Conservation (phyloP, 768 basidiomycete species). For the Dentipellis fragilis region DNA sequence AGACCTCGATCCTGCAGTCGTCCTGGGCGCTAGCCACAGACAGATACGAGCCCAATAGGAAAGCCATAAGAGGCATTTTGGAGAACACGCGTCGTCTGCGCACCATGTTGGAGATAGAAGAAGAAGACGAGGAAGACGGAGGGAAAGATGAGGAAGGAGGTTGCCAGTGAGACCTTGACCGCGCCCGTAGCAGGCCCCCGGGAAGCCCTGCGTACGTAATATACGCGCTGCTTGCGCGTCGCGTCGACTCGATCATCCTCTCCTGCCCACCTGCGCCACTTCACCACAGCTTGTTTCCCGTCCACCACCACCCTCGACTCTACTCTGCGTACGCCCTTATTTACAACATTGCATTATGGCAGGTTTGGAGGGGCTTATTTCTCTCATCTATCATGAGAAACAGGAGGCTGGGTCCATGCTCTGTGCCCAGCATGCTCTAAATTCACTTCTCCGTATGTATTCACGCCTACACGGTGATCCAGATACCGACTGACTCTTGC, state of each 20-base stretch:
- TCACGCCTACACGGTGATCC: not conserved
- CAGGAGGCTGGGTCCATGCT: slow-evolving; percentile 75
- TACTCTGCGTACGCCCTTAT: not conserved
- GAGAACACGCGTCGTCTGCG: not conserved
- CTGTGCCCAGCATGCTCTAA: slow-evolving; percentile 82
- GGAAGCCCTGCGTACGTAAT: slow-evolving; percentile 12
- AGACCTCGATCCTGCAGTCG: slow-evolving; percentile 34
- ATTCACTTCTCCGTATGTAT: slow-evolving; percentile 67
- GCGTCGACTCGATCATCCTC: not conserved
- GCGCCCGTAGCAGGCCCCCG: slow-evolving; percentile 5
- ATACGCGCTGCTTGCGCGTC: slow-evolving; percentile 14
- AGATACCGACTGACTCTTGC: slow-evolving; percentile 1
- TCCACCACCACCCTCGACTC: not conserved
- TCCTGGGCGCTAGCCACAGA: slow-evolving; percentile 6
- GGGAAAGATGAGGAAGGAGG: not conserved
- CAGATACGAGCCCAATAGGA: slow-evolving; percentile 6
- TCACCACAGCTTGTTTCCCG: no score
- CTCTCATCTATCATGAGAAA: slow-evolving; percentile 66
- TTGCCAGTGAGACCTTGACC: not conserved
- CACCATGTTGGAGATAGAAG: not conserved
- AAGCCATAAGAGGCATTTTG: slow-evolving; percentile 5
- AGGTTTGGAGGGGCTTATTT: slow-evolving; percentile 41
- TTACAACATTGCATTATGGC: slow-evolving; percentile 34
- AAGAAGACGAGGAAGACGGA: not conserved
- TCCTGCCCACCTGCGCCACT: not conserved